These are phyloP conservation scores for Boletus bicolor DNA, from an alignment of 768 basidiomycete genomes.

Conservation along the genomic window DNA sequence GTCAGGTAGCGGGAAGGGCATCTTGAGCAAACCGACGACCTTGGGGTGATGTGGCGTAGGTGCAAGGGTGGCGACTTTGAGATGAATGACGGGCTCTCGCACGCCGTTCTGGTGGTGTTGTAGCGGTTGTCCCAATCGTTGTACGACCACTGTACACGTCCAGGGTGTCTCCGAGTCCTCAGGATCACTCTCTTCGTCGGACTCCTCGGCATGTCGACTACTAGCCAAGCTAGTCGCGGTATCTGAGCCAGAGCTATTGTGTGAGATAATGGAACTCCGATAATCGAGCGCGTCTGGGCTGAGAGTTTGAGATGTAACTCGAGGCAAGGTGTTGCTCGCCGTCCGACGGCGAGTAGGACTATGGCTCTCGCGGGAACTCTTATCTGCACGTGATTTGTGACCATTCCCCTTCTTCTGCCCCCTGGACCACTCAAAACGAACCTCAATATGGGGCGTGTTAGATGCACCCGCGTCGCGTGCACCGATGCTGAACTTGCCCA, in stretches of 20 bases:
- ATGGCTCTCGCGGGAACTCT: slow-evolving; percentile 9
- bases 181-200: slow-evolving; percentile 83
- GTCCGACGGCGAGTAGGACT: slow-evolving; percentile 17
- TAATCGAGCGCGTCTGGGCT: slow-evolving; percentile 17
- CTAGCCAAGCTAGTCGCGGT: slow-evolving; percentile 25
- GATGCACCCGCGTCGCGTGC: slow-evolving; percentile 21
- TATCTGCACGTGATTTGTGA: slow-evolving; percentile 22
- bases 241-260: slow-evolving; percentile 37
- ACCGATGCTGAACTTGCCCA: slow-evolving; percentile 36
- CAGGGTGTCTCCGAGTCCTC: slow-evolving; percentile 97
- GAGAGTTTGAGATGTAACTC: slow-evolving; percentile 8
- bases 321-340: slow-evolving; percentile 4
- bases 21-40: slow-evolving; percentile 86
- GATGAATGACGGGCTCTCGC: slow-evolving; percentile 23
- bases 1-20: slow-evolving; percentile 86
- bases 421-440: slow-evolving; percentile 78
- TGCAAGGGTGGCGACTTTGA: slow-evolving; percentile 81
- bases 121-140: slow-evolving; percentile 35
- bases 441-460: slow-evolving; percentile 49
- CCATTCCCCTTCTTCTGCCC: slow-evolving; percentile 22
- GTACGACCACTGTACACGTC: slow-evolving; percentile 79
- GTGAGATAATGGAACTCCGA: slow-evolving; percentile 41
- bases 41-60: slow-evolving; percentile 97
- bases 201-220: slow-evolving; percentile 37
- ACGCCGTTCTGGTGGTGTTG: slow-evolving; percentile 2